A percentile compares a stretch with the other conserved stretches of the same genome.
phyloP scores from a whole-genome alignment of 2,329 filamentous ascomycete genomes.

The Amylocarpus encephaloides region DNA sequence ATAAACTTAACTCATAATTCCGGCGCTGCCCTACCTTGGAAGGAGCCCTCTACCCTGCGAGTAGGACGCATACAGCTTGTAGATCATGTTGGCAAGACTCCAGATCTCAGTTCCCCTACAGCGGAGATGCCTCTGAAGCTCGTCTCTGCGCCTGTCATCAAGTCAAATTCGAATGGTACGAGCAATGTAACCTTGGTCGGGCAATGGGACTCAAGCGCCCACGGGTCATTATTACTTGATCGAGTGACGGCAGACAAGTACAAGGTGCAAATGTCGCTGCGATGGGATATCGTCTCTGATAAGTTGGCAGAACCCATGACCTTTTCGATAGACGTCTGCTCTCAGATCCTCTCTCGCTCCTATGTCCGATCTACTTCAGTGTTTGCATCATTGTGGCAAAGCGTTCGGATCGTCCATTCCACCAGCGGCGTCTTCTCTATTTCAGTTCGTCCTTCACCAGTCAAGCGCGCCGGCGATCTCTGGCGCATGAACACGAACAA shows the following conservation, averaged over 20 bases:
- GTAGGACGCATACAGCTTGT: conserved; percentile 78
- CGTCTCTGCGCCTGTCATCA: conserved; percentile 69
- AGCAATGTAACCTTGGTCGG: conserved; percentile 79
- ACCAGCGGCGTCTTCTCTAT: conserved; percentile 82
- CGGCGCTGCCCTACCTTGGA: conserved; percentile 81
- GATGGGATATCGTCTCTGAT: conserved; percentile 78
- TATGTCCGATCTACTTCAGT: conserved; percentile 83
- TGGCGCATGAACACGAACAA: conserved; percentile 96
- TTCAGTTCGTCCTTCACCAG: conserved; percentile 77
- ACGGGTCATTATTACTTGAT: conserved; percentile 89
- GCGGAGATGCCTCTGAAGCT: conserved; percentile 73
- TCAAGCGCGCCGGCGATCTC: conserved; percentile 85
- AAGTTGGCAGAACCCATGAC: conserved; percentile 83
- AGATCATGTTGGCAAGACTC: conserved; percentile 77
- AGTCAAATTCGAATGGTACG: conserved; percentile 84
- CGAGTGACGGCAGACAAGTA: conserved; percentile 89
- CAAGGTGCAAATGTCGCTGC: conserved; percentile 78
- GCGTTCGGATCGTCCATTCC: conserved; percentile 78
- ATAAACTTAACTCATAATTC: conserved; percentile 89
- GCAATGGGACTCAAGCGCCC: conserved; percentile 94
- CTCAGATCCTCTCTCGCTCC: conserved; percentile 77
- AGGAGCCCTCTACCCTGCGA: conserved; percentile 69
- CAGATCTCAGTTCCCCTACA: conserved; percentile 66
- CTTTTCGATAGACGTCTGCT: conserved; percentile 72
- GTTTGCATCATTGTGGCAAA: conserved; percentile 81